Base-by-base conservation (phyloP, 2,329 filamentous ascomycete genomes). In the Dothistroma pini region DNA sequence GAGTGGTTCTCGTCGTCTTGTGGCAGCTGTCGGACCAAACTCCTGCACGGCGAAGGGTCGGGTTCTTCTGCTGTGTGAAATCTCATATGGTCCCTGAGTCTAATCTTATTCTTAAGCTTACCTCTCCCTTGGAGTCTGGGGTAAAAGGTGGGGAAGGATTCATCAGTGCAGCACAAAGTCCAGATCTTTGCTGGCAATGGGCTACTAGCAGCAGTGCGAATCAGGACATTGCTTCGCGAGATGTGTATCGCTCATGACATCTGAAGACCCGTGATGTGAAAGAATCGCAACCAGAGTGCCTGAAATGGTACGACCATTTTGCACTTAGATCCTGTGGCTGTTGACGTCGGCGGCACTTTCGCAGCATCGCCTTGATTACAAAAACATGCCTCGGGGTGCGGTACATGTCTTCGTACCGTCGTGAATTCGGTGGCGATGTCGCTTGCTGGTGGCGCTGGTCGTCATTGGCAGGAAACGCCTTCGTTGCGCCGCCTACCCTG, bases 51-150 rank as follows among this genome's bases (percentile, higher is more conserved):
- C 14, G 29, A 25, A 29, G 9, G 8, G n/a, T n/a, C n/a, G 25
- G 48, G 48, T 31, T 14, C 25, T 21, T 9, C 3, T 7, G 21
- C 48, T 51, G 22, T 19, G 48, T 11, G 22, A 31, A 6, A 25
- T 7, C 19, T 6, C 10, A n/a, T 25, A 9, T 10, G 16, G 14
- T 51, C 48, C 10, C 29, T 29, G 22, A 19, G 48, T 11, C 14
- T 12, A 51, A 51, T 31, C 48, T 51, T 51, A 31, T 51, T 51
- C 48, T 51, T 51, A 51, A 51, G 48, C 48, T 51, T 51, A 51
- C 48, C 25, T 51, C 16, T 6, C n/a, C 8, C 41, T 19, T 44
- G 41, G 41, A 14, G 14, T n/a, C 41, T 44, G 41, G 41, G 10
- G 41, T 44, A 44, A 9, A 44, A 19, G 41, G 41, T 19, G 41